These are phyloP conservation scores for Cercis canadensis DNA, from an alignment of 306 rosid species.

Conservation along the genomic window DNA sequence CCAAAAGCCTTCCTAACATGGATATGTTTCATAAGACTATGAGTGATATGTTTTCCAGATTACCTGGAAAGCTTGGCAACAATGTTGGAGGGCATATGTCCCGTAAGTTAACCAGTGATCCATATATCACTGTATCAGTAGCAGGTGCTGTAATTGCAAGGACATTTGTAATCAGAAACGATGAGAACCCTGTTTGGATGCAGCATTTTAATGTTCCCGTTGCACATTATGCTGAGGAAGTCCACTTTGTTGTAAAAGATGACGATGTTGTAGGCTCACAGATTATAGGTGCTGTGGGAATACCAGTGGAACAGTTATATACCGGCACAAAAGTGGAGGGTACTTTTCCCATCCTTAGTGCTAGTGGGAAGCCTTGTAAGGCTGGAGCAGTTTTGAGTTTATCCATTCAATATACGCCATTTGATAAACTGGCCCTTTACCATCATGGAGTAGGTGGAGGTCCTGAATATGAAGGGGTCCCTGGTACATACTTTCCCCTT, in stretches of 20 bases:
- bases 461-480: constrained; percentile 66
- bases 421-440: constrained; percentile 52
- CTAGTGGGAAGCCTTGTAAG: constrained; percentile 69
- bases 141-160: constrained; percentile 77
- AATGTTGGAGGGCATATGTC: constrained; percentile 49
- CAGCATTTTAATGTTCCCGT: constrained; percentile 80
- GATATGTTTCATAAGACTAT: constrained; percentile 66
- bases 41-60: constrained; percentile 52
- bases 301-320: constrained; percentile 61
- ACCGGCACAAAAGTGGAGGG: constrained; percentile 65
- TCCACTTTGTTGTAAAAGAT: constrained; percentile 81
- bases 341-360: constrained; percentile 57
- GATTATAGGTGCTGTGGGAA: constrained; percentile 73
- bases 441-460: constrained; percentile 50
- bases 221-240: constrained; percentile 79
- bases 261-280: constrained; percentile 76
- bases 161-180: constrained; percentile 71
- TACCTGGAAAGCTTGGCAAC: constrained; percentile 44
- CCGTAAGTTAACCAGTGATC: constrained; percentile 64
- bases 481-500: constrained; percentile 76
- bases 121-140: constrained; percentile 75
- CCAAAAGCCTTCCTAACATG: constrained; percentile 80
- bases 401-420: constrained; percentile 69
- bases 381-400: constrained; percentile 63
- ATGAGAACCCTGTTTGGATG: constrained; percentile 81